These are phyloP conservation scores for Pisolithus albus DNA, from an alignment of 768 basidiomycete genomes.

Conservation along the genomic window DNA sequence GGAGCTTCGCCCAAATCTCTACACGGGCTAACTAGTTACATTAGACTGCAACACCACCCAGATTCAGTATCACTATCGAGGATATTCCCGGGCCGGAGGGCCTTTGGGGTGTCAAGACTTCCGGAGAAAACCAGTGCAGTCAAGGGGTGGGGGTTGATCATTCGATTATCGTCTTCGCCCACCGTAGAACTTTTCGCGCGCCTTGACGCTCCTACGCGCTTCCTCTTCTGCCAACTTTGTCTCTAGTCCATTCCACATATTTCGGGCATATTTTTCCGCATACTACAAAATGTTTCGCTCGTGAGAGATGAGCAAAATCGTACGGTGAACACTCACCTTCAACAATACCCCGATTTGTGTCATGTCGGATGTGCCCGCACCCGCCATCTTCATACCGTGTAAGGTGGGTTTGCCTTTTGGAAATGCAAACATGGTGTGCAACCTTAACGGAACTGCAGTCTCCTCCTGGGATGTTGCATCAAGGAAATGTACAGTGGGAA, in stretches of 20 bases:
- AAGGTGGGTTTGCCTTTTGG: conserved; percentile 34
- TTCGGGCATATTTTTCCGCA: conserved; percentile 58
- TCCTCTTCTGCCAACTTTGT: conserved; percentile 62
- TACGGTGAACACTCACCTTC: conserved; percentile 33
- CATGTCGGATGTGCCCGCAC: conserved; percentile 51
- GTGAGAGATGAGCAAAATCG: conserved; percentile 25
- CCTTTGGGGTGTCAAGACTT: too few relatives aligned
- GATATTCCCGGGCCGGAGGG: too few relatives aligned
- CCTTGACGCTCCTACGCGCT: conserved; percentile 50
- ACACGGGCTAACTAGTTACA: too few relatives aligned
- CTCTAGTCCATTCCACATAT: conserved; percentile 51
- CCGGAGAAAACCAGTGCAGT: too few relatives aligned
- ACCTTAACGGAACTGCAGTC: conserved; percentile 50
- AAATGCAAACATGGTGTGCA: conserved; percentile 65
- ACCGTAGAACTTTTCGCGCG: conserved; percentile 43
- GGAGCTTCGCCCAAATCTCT: too few relatives aligned
- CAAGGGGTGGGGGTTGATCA: background rate
- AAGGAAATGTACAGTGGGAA: conserved; percentile 56
- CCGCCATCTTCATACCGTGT: conserved; percentile 60
- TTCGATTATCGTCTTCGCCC: conserved; percentile 11
- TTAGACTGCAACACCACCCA: too few relatives aligned
- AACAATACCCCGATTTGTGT: conserved; percentile 45
- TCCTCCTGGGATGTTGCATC: conserved; percentile 74
- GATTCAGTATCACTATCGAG: too few relatives aligned
- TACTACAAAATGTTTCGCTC: conserved; percentile 38